A percentile compares a stretch with the other conserved stretches of the same genome.
Evolutionary conservation across 2,329 filamentous ascomycete species (phyloP).

Genomic region (Chaetomium sp.): DNA sequence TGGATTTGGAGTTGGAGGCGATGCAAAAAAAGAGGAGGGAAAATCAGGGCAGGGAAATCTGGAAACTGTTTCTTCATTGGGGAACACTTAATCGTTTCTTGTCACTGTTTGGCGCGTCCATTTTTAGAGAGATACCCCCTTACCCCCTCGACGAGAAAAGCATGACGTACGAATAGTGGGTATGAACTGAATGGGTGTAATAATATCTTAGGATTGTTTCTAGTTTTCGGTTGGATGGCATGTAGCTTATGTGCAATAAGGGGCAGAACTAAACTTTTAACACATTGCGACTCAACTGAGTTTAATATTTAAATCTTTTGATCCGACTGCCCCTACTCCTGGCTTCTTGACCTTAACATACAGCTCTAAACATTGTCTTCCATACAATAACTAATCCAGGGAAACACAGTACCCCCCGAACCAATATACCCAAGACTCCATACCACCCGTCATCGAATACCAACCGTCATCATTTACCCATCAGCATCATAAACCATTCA

Average conservation of each 20-base stretch:
- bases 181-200: too few relatives aligned
- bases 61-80: neutral
- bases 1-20: too few relatives aligned
- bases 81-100: neutral
- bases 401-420: neutral
- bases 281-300: too few relatives aligned
- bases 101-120: neutral
- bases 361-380: constrained; percentile 3
- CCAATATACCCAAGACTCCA: neutral
- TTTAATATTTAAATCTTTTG: too few relatives aligned
- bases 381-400: constrained; percentile 7
- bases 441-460: neutral
- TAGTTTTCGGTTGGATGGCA: too few relatives aligned
- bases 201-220: too few relatives aligned
- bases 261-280: too few relatives aligned
- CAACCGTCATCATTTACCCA: constrained; percentile 1
- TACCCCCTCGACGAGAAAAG: neutral
- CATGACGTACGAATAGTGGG: too few relatives aligned
- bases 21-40: too few relatives aligned
- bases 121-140: neutral
- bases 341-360: neutral
- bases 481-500: neutral
- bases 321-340: too few relatives aligned
- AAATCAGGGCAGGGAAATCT: neutral
- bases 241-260: too few relatives aligned